A percentile compares a stretch with the other conserved stretches of the same genome.
These are phyloP conservation scores for Ceratobasidium theobromae DNA, from an alignment of 1,284 basidiomycete species.

Conservation along the genomic window DNA sequence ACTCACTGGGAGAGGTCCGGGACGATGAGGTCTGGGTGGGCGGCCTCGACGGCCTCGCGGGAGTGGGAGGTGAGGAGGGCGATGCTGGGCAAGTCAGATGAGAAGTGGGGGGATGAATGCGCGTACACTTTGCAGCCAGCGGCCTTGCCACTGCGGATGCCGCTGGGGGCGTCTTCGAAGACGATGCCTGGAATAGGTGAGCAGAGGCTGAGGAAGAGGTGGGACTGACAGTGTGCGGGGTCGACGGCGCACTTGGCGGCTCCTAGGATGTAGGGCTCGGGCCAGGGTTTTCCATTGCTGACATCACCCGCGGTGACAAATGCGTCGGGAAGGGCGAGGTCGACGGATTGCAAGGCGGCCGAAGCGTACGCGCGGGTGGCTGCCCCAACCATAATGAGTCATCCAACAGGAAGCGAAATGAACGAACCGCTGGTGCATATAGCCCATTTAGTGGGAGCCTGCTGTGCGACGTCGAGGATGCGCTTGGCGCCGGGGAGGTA, in stretches of 20 bases:
- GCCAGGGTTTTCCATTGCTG: constrained; percentile 34
- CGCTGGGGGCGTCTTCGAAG: constrained; percentile 35
- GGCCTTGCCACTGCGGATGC: constrained; percentile 35
- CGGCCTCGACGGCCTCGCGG: constrained; percentile 18
- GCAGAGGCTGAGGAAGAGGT: too few relatives aligned
- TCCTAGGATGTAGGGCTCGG: constrained; percentile 36
- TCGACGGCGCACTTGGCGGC: constrained; percentile 34
- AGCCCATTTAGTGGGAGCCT: constrained; percentile 14
- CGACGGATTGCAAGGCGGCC: constrained; percentile 23
- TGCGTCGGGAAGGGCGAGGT: constrained; percentile 19
- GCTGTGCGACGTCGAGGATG: not conserved
- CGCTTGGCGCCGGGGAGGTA: constrained; percentile 33
- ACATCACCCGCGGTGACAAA: constrained; percentile 34
- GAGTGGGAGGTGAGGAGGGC: constrained; percentile 1
- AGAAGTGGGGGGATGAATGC: too few relatives aligned
- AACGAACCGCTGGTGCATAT: constrained; percentile 35
- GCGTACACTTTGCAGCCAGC: constrained; percentile 33
- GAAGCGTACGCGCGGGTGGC: constrained; percentile 11
- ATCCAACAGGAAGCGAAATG: not conserved
- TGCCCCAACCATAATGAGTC: not conserved
- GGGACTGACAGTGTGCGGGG: constrained; percentile 27
- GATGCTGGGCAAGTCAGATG: not conserved
- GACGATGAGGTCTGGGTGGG: constrained; percentile 34
- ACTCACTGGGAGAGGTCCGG: constrained; percentile 34
- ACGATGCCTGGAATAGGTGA: too few relatives aligned